A percentile compares a stretch with the other conserved stretches of the same genome.
phyloP scores from a whole-genome alignment of 306 rosid genomes.

The Echinosophora koreensis region DNA sequence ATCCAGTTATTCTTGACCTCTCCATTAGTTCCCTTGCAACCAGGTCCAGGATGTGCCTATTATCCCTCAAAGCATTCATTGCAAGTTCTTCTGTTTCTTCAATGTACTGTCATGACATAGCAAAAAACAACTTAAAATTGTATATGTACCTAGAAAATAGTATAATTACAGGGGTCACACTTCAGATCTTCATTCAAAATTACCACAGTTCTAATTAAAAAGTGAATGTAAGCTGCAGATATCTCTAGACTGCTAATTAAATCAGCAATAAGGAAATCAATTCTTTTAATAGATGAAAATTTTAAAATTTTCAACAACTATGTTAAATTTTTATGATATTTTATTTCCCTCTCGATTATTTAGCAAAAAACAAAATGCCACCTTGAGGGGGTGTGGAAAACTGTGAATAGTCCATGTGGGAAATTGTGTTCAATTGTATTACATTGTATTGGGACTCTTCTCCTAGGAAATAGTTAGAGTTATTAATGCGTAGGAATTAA shows the following conservation, averaged over 20 bases:
- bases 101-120: conserved; percentile 73
- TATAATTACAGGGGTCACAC: conserved; percentile 19
- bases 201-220: background rate
- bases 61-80: conserved; percentile 75
- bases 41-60: conserved; percentile 84
- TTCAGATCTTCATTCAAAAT: conserved; percentile 28
- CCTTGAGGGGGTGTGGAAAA: background rate
- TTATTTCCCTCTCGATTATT: conserved; percentile 16
- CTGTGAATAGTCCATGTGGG: too few relatives aligned
- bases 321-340: background rate
- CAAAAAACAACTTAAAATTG: conserved; percentile 26
- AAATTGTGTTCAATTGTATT: too few relatives aligned
- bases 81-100: conserved; percentile 96
- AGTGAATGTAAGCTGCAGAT: background rate
- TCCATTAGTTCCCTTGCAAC: conserved; percentile 74
- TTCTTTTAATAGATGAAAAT: conserved; percentile 17
- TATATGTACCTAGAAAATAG: conserved; percentile 24
- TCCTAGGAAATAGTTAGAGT: too few relatives aligned
- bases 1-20: conserved; percentile 91
- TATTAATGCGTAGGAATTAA: too few relatives aligned
- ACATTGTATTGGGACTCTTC: too few relatives aligned
- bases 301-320: background rate
- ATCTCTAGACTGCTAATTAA: conserved; percentile 2
- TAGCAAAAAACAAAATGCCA: background rate
- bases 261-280: conserved; percentile 24